Conservation (phyloP, 352 stramenopile genomes). For the Globisporangium solare region DNA sequence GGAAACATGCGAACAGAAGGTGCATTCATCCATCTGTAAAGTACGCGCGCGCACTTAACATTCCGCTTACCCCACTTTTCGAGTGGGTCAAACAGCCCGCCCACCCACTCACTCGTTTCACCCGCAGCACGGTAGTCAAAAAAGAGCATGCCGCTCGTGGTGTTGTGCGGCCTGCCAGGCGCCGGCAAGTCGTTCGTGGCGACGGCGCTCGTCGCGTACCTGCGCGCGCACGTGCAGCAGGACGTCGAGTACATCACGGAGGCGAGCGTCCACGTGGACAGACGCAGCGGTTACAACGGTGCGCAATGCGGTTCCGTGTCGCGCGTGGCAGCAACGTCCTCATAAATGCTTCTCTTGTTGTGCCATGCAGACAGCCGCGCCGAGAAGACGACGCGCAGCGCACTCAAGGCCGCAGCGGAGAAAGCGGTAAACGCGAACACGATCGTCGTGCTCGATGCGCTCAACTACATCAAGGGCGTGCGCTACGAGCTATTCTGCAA, state of each 20-base stretch:
- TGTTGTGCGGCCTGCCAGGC: constrained; percentile 65
- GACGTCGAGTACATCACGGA: constrained; percentile 58
- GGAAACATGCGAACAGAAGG: no score
- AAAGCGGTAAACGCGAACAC: constrained; percentile 49
- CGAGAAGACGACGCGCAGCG: constrained; percentile 71
- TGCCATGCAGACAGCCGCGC: constrained; percentile 37
- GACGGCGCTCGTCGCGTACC: constrained; percentile 39
- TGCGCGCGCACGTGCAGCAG: constrained; percentile 33
- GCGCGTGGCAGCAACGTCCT: background rate
- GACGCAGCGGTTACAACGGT: constrained; percentile 58
- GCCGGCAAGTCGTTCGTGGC: constrained; percentile 64
- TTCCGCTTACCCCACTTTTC: no score
- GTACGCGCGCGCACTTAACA: background rate
- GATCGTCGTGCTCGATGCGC: constrained; percentile 90
- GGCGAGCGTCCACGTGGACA: constrained; percentile 55
- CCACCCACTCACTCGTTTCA: no score
- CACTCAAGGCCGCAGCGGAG: constrained; percentile 61
- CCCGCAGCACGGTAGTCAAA: background rate
- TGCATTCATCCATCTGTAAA: background rate
- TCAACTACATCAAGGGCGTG: constrained; percentile 96
- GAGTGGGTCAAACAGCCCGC: no score
- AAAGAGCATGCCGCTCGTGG: constrained; percentile 59
- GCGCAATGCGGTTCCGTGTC: background rate
- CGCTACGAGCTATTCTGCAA: constrained; percentile 95
- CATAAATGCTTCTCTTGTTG: background rate